Evolutionary conservation across 2,329 filamentous ascomycete genomes (phyloP), one percentile per base, ranked within the genome.

Genomic region (Ilyonectria destructans): DNA sequence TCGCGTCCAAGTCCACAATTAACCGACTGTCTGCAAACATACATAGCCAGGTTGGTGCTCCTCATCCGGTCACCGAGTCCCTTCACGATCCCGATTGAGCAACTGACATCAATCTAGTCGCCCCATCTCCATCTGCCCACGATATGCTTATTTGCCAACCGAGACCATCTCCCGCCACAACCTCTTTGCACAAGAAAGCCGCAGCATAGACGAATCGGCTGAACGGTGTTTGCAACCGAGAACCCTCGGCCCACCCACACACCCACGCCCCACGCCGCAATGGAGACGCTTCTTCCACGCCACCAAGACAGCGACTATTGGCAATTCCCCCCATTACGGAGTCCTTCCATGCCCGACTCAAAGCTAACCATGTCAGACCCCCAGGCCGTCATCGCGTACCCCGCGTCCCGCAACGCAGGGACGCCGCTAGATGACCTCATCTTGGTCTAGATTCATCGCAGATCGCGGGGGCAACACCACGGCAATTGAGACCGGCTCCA

Each of bases 401-500:
- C 64, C 64, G 64, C 64, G 64, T 67, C 26, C 15, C 29, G n/a
- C 37, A 40, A 17, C 52, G 55, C 52, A 62, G 37, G 60, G 52
- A 35, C 40, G 26, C 23, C 52, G 10, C 31, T 19, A 46, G 31
- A 26, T 26, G 49, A n/a, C 40, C 40, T 55, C 58, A 21, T 17
- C 23, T 49, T 15, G 17, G 64, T 46, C n/a, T 67, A 67, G 64
- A 33, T 55, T 37, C 64, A 62, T 62, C 64, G 58, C 52, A 48
- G 40, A 67, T 67, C 64, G 64, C 58, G 64, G 64, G 59, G 58
- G 40, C 37, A 35, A 62, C 49, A 9, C n/a, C 52, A 55, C 64
- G 64, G 64, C 64, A 67, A 40, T 54, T 67, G 58, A 67, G 61
- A 55, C 64, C 64, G 64, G 64, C 64, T 67, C 37, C 54, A n/a